Conservation (phyloP, 371 early-diverging fungal genomes). For the Syncephalastrum contaminatum region DNA sequence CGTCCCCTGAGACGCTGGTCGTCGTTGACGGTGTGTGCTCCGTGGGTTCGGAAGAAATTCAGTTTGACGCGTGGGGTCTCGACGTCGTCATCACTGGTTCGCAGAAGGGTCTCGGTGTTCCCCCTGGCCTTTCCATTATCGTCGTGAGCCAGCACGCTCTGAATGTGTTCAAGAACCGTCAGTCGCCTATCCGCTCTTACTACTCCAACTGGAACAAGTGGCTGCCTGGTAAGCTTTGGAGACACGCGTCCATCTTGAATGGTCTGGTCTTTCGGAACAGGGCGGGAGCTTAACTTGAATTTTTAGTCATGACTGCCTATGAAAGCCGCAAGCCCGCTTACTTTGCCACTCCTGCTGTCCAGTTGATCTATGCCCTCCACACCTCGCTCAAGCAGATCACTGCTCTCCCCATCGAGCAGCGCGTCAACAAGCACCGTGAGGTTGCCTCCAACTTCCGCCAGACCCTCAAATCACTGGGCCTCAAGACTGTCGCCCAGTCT, state of each 20-base stretch:
- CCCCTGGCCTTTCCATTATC: conserved; percentile 85
- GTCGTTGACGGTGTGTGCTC: conserved; percentile 96
- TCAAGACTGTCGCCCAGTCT: conserved; percentile 69
- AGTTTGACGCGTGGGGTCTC: conserved; percentile 90
- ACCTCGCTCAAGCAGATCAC: conserved; percentile 80
- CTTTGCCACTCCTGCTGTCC: conserved; percentile 98
- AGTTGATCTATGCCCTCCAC: conserved; percentile 88
- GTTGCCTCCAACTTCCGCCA: conserved; percentile 77
- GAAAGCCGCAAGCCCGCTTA: conserved; percentile 90
- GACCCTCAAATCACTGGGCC: conserved; percentile 65
- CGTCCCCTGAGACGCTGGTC: conserved; percentile 87
- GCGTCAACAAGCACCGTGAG: conserved; percentile 70
- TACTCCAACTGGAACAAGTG: conserved; percentile 84
- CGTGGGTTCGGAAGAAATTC: conserved; percentile 90
- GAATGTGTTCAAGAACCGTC: conserved; percentile 66
- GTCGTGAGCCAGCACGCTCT: conserved; percentile 78
- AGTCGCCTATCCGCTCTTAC: conserved; percentile 70
- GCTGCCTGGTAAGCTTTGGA: conserved; percentile 66
- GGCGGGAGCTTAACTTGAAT: conserved; percentile 5
- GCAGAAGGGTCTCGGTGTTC: conserved; percentile 95
- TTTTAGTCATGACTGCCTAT: conserved; percentile 88
- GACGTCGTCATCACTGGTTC: conserved; percentile 90
- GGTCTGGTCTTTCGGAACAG: not conserved
- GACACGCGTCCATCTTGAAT: not conserved
- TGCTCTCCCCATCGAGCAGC: conserved; percentile 62